Base-by-base conservation (phyloP, 2,329 filamentous ascomycete genomes). In the Colletotrichum siamense region DNA sequence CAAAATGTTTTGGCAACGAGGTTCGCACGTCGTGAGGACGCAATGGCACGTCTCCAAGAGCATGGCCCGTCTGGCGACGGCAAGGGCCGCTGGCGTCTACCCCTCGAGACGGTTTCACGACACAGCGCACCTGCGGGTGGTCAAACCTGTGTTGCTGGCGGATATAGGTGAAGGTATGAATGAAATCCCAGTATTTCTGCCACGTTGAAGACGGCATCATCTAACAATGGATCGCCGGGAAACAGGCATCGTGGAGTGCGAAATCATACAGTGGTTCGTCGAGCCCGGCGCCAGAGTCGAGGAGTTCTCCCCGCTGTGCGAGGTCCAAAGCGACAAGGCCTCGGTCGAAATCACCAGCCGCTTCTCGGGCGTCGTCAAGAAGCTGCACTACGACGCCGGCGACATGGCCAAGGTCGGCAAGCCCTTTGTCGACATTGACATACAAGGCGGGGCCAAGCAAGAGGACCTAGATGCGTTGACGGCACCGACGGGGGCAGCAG, bases 221-320 rank as follows among this genome's bases (percentile, higher is more conserved):
- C 79, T 80, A 67, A 77, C 78, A 72, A 52, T 79, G 80, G 49
- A 75, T 63, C 55, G 71, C n/a, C 69, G 59, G 18, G 16, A 59
- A 67, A 57, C 80, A 97, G 97, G 97, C 71, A 99, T 99, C 82
- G 96, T 97, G 83, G 97, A 99, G 87, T 98, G 97, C 83, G 97
- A 99, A 86, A 95, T 99, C 82, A 99, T 99, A 82, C 97, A 99
- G 88, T 99, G 97, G 97, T 99, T 99, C 84, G 96, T 99, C 79
- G 94, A 98, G 86, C 96, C 98, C 66, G 96, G 96, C 75, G 97
- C 97, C 44, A 93, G 95, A 74, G 96, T 99, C 81, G 96, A 99
- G 87, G 96, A 99, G 88, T 99, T 98, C 91, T 97, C 98, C 80
- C 97, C 96, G 76, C 91, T 99, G 63, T 99, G 97, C 87, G 97